Evolutionary conservation across 2,329 filamentous ascomycete genomes (phyloP).

Genomic region (Sporothrix curviconia): DNA sequence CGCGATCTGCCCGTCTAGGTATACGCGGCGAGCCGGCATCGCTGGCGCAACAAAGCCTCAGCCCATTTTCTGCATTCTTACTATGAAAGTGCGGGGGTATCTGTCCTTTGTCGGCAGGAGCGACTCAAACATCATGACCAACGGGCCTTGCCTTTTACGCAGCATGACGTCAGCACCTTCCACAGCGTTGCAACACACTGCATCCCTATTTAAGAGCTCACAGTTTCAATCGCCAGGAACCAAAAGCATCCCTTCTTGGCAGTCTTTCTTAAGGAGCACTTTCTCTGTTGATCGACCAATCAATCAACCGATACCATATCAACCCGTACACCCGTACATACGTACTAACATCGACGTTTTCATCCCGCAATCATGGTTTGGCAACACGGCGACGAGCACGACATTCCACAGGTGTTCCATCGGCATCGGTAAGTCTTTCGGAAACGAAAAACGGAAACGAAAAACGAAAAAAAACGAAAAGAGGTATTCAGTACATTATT

Average conservation of each 20-base stretch:
- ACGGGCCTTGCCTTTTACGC: neutral
- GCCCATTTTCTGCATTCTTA: neutral
- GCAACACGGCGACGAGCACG: conserved; percentile 44
- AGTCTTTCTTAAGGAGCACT: too few species aligned
- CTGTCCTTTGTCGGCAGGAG: too few species aligned
- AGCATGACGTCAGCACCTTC: conserved; percentile 3
- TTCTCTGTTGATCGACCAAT: too few species aligned
- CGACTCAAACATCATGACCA: neutral
- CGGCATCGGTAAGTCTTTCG: conserved; percentile 36
- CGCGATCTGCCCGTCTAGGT: too few species aligned
- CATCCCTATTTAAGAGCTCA: neutral
- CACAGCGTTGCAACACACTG: neutral
- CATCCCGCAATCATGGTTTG: conserved; percentile 38
- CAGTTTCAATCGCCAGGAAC: neutral
- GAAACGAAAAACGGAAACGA: too few species aligned
- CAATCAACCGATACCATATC: too few species aligned
- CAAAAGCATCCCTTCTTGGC: neutral
- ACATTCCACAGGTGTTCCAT: conserved; percentile 44
- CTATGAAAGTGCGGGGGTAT: neutral
- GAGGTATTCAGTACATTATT: too few species aligned
- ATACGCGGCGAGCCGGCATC: too few species aligned
- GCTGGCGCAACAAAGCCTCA: too few species aligned
- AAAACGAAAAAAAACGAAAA: too few species aligned
- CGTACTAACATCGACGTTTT: conserved; percentile 26
- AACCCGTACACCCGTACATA: neutral